These are phyloP conservation scores for Paraconiothyrium brasiliense DNA, from an alignment of 2,329 filamentous ascomycete species.

Conservation along the genomic window DNA sequence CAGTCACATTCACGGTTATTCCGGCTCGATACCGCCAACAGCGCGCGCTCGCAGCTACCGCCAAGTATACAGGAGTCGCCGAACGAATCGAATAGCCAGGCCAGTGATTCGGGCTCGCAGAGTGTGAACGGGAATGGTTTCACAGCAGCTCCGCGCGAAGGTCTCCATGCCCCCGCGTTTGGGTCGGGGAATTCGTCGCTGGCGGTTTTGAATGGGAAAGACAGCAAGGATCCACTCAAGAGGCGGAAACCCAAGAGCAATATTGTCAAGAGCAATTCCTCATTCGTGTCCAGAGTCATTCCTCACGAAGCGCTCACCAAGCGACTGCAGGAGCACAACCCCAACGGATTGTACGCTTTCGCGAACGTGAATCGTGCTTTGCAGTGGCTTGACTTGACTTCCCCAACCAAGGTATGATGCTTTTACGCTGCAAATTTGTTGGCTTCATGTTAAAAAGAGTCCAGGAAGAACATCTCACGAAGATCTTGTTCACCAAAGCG, in stretches of 20 bases:
- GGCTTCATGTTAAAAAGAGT: slow-evolving; percentile 3
- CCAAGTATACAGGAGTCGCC: slow-evolving; percentile 57
- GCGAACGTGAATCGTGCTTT: slow-evolving; percentile 95
- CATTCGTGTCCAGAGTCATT: slow-evolving; percentile 96
- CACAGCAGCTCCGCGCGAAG: slow-evolving; percentile 41
- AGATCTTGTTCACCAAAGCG: slow-evolving; percentile 96
- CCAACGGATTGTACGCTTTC: slow-evolving; percentile 87
- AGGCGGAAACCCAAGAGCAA: slow-evolving; percentile 96
- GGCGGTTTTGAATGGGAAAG: slow-evolving; percentile 68
- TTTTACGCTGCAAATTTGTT: neutral
- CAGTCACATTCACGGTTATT: slow-evolving; percentile 55
- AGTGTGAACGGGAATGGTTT: slow-evolving; percentile 45
- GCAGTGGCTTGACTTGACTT: slow-evolving; percentile 92
- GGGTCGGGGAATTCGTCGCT: slow-evolving; percentile 86
- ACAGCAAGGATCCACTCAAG: slow-evolving; percentile 73
- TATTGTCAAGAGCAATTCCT: slow-evolving; percentile 97
- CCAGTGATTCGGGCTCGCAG: slow-evolving; percentile 57
- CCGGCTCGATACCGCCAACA: slow-evolving; percentile 53
- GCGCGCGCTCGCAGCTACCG: slow-evolving; percentile 53
- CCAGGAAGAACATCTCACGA: slow-evolving; percentile 89
- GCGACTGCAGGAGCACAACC: slow-evolving; percentile 78
- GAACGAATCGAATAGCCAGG: slow-evolving; percentile 55
- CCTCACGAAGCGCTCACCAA: slow-evolving; percentile 84
- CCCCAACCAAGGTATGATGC: slow-evolving; percentile 68
- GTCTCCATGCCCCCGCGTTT: slow-evolving; percentile 70